A percentile compares a stretch with the other conserved stretches of the same genome.
Conservation (phyloP, 371 early-diverging fungal species). For the Lichtheimia ornata region DNA sequence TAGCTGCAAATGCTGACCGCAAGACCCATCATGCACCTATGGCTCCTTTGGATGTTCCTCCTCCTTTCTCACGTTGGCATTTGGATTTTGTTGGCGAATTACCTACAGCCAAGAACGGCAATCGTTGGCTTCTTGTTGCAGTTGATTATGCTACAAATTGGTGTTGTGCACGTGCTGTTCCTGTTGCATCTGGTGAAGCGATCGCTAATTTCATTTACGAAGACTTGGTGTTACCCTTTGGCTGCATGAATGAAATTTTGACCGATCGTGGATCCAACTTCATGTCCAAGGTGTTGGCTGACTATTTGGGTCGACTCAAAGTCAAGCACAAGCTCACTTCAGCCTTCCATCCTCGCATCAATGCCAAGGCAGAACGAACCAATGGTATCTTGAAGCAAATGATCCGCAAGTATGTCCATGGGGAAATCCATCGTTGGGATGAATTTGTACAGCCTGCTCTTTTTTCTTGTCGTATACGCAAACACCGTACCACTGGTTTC, state of each 20-base stretch:
- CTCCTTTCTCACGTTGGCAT: conserved; percentile 23
- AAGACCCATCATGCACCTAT: conserved; percentile 8
- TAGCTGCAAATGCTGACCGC: neutral
- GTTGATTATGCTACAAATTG: conserved; percentile 47
- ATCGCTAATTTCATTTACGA: conserved; percentile 22
- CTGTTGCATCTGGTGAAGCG: conserved; percentile 26
- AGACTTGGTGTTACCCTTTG: conserved; percentile 32
- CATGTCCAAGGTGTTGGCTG: conserved; percentile 8
- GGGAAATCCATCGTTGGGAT: conserved; percentile 10
- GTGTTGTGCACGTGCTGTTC: conserved; percentile 37
- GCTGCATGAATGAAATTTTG: conserved; percentile 24
- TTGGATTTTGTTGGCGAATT: conserved; percentile 29
- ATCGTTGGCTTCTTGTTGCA: conserved; percentile 27
- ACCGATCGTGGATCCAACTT: conserved; percentile 30
- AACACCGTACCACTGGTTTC: conserved; percentile 10
- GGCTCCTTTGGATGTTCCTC: conserved; percentile 12
- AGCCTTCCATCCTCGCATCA: conserved; percentile 25
- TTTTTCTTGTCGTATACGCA: conserved; percentile 19
- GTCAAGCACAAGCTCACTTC: conserved; percentile 21
- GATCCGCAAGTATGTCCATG: conserved; percentile 8
- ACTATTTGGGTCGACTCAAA: conserved; percentile 6
- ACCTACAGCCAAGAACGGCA: conserved; percentile 20
- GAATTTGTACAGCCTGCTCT: conserved; percentile 13
- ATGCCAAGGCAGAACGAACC: conserved; percentile 26
- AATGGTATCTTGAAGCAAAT: conserved; percentile 13